Conservation (phyloP, 2,329 filamentous ascomycete species). For the Microsporum ferrugineum region DNA sequence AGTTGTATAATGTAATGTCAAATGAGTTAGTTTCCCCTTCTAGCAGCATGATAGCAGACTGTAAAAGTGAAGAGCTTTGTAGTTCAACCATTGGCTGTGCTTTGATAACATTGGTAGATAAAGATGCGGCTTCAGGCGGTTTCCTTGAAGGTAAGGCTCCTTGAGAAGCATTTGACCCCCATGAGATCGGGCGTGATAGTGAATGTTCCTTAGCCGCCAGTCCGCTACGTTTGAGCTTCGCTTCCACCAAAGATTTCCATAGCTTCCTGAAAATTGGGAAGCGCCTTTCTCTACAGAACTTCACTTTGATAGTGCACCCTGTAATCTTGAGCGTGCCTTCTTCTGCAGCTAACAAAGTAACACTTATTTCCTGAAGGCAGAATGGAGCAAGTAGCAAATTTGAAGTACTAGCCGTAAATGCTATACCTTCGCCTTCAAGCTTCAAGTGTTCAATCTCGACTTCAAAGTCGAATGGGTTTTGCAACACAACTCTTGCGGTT, state of each 20-base stretch:
- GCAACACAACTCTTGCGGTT: slow-evolving; percentile 69
- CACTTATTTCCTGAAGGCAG: slow-evolving; percentile 63
- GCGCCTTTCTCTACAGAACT: slow-evolving; percentile 66
- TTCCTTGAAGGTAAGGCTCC: slow-evolving; percentile 25
- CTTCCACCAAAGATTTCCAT: slow-evolving; percentile 59
- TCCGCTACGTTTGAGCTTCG: slow-evolving; percentile 68
- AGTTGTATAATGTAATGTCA: slow-evolving; percentile 67
- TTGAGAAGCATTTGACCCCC: slow-evolving; percentile 32
- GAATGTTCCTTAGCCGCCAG: slow-evolving; percentile 45
- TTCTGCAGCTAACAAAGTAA: slow-evolving; percentile 56
- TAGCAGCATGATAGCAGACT: slow-evolving; percentile 81
- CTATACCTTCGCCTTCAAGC: slow-evolving; percentile 60
- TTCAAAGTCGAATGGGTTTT: slow-evolving; percentile 91
- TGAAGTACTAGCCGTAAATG: slow-evolving; percentile 56
- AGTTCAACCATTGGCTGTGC: slow-evolving; percentile 67
- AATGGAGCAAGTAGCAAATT: slow-evolving; percentile 66
- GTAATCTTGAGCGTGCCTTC: slow-evolving; percentile 61
- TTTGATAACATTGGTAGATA: slow-evolving; percentile 60
- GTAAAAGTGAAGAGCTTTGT: slow-evolving; percentile 64
- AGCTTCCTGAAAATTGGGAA: slow-evolving; percentile 73
- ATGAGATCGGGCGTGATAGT: slow-evolving; percentile 37
- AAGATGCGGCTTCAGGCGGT: slow-evolving; percentile 27
- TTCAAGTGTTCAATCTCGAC: slow-evolving; percentile 74
- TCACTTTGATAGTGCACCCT: slow-evolving; percentile 68
- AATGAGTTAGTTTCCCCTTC: slow-evolving; percentile 77